Base-by-base conservation (phyloP, 1,139 yeast species). In the Yamadazyma friedrichii region DNA sequence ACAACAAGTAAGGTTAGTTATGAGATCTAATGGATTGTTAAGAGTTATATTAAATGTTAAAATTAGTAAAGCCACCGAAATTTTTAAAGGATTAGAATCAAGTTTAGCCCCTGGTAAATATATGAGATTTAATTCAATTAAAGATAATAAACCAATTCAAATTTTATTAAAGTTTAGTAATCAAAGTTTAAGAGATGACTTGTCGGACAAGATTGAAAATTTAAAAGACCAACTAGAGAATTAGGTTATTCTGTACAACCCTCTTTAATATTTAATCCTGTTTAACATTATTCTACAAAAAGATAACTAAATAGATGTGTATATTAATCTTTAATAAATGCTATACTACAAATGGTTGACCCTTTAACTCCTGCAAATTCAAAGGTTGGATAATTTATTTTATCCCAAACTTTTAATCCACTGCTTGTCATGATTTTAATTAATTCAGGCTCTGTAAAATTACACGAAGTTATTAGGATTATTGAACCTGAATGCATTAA, bases 331-430 rank as follows among this genome's bases (percentile, higher is more conserved):
- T 27, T 78, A 20, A 67, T 65, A 56, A 91, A 93, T 16, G 94
- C 96, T 37, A 91, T 76, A 41, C 91, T 84, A 58, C 96, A 88
- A 34, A 93, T 86, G 1, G 97, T 82, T 33, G 88, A 79, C 2
- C 98, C 98, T 51, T 82, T 76, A 8, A 74, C 78, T 6, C 98
- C 98, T 3, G 96, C 97, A 63, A 89, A 93, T 58, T 83, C 79
- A 57, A 88, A 88, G 6, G 79, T 74, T 4, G 96, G 97, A 58
- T 89, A 93, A 17, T 75, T 62, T 36, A 91, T 78, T 32, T 69
- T 70, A 47, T 78, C 78, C 84, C 86, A 84, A 5, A 75, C 75
- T 48, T 64, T 58, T 44, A 86, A 61, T 1, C 54, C 44, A 22
- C 64, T 62, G n/a, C 61, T 61, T 1, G 76, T 64, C 31, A 89